Evolutionary conservation across 108 stramenopile species (phyloP), one percentile per base, ranked within the genome.

Genomic region (Schizochytrium sp.): DNA sequence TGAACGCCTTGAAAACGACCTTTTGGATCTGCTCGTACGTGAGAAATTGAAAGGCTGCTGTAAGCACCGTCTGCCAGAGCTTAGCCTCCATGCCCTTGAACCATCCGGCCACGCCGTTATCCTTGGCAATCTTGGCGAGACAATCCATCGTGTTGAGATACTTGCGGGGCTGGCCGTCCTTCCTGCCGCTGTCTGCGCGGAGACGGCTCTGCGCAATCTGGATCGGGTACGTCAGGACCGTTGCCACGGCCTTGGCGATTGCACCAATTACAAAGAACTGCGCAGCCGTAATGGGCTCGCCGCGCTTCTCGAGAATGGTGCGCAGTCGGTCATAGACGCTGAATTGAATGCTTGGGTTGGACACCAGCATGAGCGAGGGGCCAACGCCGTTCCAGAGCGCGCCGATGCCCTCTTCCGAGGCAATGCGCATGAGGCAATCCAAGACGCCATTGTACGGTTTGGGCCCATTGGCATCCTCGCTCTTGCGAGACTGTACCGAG

Each of bases 311-410:
- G 0, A 83, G 48, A 6, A 53, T 23, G 6, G 76, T 53, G 51
- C 76, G 76, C 76, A 97, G 88, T 60, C 93, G 93, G 45, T 96
- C 97, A 92, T 98, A 98, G 5, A 93, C 89, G 72, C 96, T 94
- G 88, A 95, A 96, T 91, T 98, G 97, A 55, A 98, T 96, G 91
- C 96, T 94, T 21, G 97, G 97, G 91, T 98, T 98, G 60, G 95
- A 95, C n/a, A 98, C 97, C 19, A 97, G 92, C 8, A 97, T 87
- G n/a, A 98, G 76, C 25, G 96, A 97, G 23, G 97, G 93, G 10
- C 58, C 47, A n/a, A 89, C 88, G 16, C 93, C 93, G 19, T 89
- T 60, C 91, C 90, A 93, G 10, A 93, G 91, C 34, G 90, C 92
- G 43, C 18, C 87, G 1, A 91, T 21, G 14, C 93, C 93, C 58